phyloP scores from a whole-genome alignment of 371 early-diverging fungal genomes.

The Saksenaea vasiformis region DNA sequence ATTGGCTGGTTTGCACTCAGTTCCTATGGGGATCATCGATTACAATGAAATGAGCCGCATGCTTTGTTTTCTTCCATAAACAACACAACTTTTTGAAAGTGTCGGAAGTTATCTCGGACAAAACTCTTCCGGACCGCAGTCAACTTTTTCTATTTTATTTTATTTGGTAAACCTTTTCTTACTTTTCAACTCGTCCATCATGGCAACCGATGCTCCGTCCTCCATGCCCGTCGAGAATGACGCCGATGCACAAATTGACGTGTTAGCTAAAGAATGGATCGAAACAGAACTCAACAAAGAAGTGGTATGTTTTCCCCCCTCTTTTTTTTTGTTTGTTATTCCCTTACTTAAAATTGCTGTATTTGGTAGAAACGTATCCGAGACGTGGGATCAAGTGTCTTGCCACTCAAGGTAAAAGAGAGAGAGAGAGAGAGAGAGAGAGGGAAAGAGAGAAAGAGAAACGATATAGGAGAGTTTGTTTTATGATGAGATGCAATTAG shows the following conservation, averaged over 20 bases:
- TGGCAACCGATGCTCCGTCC: not conserved
- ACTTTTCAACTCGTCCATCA: not conserved
- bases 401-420: slow-evolving; percentile 38
- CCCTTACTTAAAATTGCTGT: not conserved
- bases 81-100: too few relatives aligned
- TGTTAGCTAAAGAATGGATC: slow-evolving; percentile 59
- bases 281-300: slow-evolving; percentile 50
- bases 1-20: not conserved
- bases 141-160: too few relatives aligned
- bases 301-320: slow-evolving; percentile 37
- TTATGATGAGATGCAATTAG: slow-evolving; percentile 8
- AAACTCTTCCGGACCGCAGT: too few relatives aligned
- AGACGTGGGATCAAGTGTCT: slow-evolving; percentile 51
- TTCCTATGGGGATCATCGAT: not conserved
- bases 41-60: too few relatives aligned
- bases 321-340: not conserved
- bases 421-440: not conserved
- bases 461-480: not conserved
- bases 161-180: too few relatives aligned
- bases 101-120: too few relatives aligned
- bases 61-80: too few relatives aligned
- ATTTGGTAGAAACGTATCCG: slow-evolving; percentile 51
- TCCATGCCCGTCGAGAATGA: not conserved
- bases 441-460: not conserved
- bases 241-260: slow-evolving; percentile 23